Percentiles rank a stretch among this genome's conserved stretches.
These are phyloP conservation scores for Hyphopichia pseudoburtonii DNA, from an alignment of 1,139 yeast genomes.

Conservation along the genomic window DNA sequence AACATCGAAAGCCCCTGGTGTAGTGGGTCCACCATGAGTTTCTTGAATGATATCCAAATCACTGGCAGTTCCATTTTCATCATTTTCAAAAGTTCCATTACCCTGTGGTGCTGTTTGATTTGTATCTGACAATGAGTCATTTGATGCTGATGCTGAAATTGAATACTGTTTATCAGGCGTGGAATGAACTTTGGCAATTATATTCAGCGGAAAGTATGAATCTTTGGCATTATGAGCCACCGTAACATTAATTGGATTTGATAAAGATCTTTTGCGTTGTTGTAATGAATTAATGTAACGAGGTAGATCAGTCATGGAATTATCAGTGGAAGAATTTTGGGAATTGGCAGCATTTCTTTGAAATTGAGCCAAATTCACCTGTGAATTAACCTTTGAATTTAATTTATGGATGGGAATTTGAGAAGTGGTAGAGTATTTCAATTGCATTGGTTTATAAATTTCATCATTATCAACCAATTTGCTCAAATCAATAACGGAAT, in stretches of 20 bases:
- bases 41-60: conserved; percentile 31
- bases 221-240: conserved; percentile 21
- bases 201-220: conserved; percentile 30
- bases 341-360: conserved; percentile 23
- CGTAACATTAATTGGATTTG: conserved; percentile 17
- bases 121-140: conserved; percentile 7
- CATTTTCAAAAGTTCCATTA: conserved; percentile 9
- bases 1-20: conserved; percentile 5
- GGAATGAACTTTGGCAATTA: conserved; percentile 16
- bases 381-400: conserved; percentile 45
- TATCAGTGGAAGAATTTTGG: conserved; percentile 19
- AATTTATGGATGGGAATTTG: conserved; percentile 43
- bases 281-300: conserved; percentile 9
- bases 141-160: conserved; percentile 10
- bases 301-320: conserved; percentile 30
- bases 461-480: conserved; percentile 38
- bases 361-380: conserved; percentile 29
- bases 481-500: conserved; percentile 44
- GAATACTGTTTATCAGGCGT: conserved; percentile 7
- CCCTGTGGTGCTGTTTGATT: neutral
- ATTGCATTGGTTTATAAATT: conserved; percentile 41
- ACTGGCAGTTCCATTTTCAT: conserved; percentile 8
- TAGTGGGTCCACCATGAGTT: conserved; percentile 9
- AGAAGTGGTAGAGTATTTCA: conserved; percentile 38
- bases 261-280: conserved; percentile 9